Evolutionary conservation across 2,329 filamentous ascomycete species (phyloP), one percentile per base, ranked within the genome.

Genomic region (Ciborinia camelliae): DNA sequence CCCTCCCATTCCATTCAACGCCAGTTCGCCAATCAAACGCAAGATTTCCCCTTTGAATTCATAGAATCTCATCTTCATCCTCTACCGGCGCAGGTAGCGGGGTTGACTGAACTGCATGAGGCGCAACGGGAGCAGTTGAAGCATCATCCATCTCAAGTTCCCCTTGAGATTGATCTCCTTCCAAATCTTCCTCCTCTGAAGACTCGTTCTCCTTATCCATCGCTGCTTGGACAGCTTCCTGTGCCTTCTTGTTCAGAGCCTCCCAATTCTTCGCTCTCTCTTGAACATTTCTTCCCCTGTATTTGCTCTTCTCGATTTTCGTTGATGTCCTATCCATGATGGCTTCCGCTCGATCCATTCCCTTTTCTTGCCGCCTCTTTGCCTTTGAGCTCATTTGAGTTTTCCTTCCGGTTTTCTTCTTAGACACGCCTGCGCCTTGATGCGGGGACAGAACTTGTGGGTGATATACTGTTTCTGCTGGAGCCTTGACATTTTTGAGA

Each of bases 371-470:
- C 53, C 86, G 80, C 69, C 78, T 79, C 28, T 81, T 79, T 4
- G 84, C 84, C 74, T 81, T 84, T 68, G 80, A 76, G 70, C 84
- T 86, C 73, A 85, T 71, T 9, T 80, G 77, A n/a, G 77, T 70
- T 73, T 85, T 85, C 71, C 84, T 80, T 63, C 79, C 79, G 66
- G 79, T 78, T 75, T 86, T 90, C 77, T 89, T 91, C 76, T 90
- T 92, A 63, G 79, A 78, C 12, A 94, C 82, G 37, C 91, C 90
- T 23, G 86, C 83, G 1, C 80, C 79, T 73, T 87, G 84, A 69
- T 90, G 88, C 20, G 88, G 85, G 47, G 86, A 85, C 48, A 92
- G 84, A 23, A 91, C 82, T n/a, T 90, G 87, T 35, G 87, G 85
- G 66, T 79, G 75, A 68, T 82, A 78, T 65, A 77, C 75, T 9